phyloP scores from a whole-genome alignment of 441 rosid species.

The Rhodomyrtus psidioides region DNA sequence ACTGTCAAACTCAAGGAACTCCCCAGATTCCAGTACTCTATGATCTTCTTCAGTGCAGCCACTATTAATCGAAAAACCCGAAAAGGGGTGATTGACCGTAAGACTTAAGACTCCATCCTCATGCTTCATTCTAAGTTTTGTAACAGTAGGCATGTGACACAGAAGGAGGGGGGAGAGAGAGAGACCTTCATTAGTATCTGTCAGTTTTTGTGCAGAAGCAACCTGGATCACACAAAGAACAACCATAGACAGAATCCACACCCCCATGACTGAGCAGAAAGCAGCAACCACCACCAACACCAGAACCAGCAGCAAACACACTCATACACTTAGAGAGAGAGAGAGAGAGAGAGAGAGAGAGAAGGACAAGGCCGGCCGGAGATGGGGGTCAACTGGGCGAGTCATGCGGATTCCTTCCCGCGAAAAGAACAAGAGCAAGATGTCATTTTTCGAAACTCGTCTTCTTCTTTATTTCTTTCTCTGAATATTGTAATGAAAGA shows the following conservation, averaged over 20 bases:
- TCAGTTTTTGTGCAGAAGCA: slow-evolving; percentile 29
- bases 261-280: slow-evolving; percentile 15
- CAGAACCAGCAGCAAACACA: background rate
- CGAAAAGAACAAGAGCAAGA: slow-evolving; percentile 1
- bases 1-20: slow-evolving; percentile 24
- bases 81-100: background rate
- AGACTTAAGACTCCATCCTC: background rate
- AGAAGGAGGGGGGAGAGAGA: background rate
- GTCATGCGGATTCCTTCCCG: background rate
- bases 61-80: slow-evolving; percentile 12
- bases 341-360: background rate
- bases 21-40: slow-evolving; percentile 39
- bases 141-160: background rate
- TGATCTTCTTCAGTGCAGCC: slow-evolving; percentile 33
- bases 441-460: background rate
- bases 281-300: background rate
- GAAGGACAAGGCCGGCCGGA: slow-evolving; percentile 2
- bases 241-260: slow-evolving; percentile 14
- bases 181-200: slow-evolving; percentile 42
- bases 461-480: background rate
- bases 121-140: background rate
- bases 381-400: background rate
- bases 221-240: slow-evolving; percentile 19
- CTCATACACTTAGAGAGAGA: background rate
- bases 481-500: background rate